These are phyloP conservation scores for Keithomyces neogunnii DNA, from an alignment of 2,329 filamentous ascomycete species.

Conservation along the genomic window DNA sequence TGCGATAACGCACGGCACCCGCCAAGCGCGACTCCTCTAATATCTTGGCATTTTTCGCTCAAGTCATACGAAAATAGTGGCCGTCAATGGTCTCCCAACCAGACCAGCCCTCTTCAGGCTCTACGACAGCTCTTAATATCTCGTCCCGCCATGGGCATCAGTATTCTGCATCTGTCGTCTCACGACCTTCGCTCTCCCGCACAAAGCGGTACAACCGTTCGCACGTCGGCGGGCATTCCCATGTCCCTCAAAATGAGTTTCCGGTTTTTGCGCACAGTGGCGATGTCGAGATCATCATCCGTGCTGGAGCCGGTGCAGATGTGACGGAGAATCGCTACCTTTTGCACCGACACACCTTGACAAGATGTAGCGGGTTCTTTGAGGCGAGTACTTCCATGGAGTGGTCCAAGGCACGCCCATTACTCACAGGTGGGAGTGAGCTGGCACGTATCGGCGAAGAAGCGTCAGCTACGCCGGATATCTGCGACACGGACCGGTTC, in stretches of 20 bases:
- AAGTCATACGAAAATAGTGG: background rate
- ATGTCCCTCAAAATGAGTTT: conserved; percentile 79
- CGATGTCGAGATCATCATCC: conserved; percentile 83
- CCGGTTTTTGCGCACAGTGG: conserved; percentile 84
- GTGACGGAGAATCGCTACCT: conserved; percentile 67
- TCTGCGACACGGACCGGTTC: conserved; percentile 9
- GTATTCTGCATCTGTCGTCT: conserved; percentile 42
- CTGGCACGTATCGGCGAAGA: conserved; percentile 47
- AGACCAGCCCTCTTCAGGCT: conserved; percentile 27
- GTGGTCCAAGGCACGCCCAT: conserved; percentile 43
- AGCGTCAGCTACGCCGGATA: conserved; percentile 13
- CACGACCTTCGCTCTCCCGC: conserved; percentile 51
- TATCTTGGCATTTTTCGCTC: background rate
- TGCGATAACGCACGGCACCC: background rate
- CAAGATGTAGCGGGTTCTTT: conserved; percentile 90
- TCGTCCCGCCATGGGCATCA: conserved; percentile 1
- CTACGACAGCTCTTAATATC: conserved; percentile 2
- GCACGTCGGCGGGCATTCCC: conserved; percentile 63
- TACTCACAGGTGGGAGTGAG: conserved; percentile 28
- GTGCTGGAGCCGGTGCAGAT: conserved; percentile 47
- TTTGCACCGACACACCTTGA: conserved; percentile 77
- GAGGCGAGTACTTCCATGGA: conserved; percentile 75
- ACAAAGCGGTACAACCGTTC: conserved; percentile 71
- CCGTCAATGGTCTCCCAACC: conserved; percentile 55
- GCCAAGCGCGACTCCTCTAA: background rate